A percentile compares a stretch with the other conserved stretches of the same genome.
Evolutionary conservation across 805 yeast genomes (phyloP).

Genomic region (Saccharomycopsis sp.): DNA sequence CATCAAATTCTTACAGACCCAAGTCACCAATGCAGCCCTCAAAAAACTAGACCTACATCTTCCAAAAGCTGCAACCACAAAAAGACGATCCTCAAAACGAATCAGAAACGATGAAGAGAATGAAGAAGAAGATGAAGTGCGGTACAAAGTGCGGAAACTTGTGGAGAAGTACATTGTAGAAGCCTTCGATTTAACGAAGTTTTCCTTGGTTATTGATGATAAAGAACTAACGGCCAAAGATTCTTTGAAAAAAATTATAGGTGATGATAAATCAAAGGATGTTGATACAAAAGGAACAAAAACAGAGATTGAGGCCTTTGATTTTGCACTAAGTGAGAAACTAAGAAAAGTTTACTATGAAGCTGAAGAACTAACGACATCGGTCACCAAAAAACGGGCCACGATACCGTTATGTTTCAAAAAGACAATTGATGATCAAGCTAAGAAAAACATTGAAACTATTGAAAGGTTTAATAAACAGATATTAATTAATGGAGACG

Average conservation of each 20-base stretch:
- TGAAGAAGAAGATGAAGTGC: slow-evolving; percentile 25
- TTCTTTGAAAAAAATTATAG: slow-evolving; percentile 20
- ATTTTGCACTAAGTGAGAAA: slow-evolving; percentile 47
- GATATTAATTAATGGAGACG: slow-evolving; percentile 5
- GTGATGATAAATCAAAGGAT: not conserved
- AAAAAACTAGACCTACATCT: slow-evolving; percentile 39
- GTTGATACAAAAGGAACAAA: slow-evolving; percentile 2
- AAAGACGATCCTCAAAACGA: not conserved
- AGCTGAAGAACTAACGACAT: slow-evolving; percentile 54
- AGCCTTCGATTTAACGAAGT: slow-evolving; percentile 46
- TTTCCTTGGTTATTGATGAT: slow-evolving; percentile 52
- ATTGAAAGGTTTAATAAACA: slow-evolving; percentile 10
- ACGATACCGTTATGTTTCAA: slow-evolving; percentile 32
- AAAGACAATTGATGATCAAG: slow-evolving; percentile 22
- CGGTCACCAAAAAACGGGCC: slow-evolving; percentile 44
- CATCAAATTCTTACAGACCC: slow-evolving; percentile 36
- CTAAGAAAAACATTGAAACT: slow-evolving; percentile 21
- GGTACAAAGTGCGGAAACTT: slow-evolving; percentile 31
- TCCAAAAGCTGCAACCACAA: slow-evolving; percentile 22
- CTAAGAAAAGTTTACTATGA: slow-evolving; percentile 45
- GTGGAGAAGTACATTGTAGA: slow-evolving; percentile 38
- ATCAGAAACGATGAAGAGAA: slow-evolving; percentile 6
- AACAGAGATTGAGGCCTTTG: slow-evolving; percentile 57
- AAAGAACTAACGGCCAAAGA: slow-evolving; percentile 25
- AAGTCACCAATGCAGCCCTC: slow-evolving; percentile 32